phyloP scores from a whole-genome alignment of 2,329 filamentous ascomycete species.

The Purpureocillium takamizusanense region DNA sequence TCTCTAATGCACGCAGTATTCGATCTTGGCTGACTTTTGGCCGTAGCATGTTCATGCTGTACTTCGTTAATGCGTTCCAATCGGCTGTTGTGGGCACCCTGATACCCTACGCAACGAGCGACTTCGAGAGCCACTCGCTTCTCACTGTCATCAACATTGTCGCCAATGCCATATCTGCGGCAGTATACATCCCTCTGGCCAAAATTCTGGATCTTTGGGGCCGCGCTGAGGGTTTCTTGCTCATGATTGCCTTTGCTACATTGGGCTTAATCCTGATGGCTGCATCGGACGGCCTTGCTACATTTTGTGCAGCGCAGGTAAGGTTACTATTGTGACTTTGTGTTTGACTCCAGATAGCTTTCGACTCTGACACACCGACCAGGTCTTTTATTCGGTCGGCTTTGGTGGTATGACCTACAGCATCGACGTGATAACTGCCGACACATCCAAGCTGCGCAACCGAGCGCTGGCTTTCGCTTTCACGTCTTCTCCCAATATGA shows the following conservation, averaged over 20 bases:
- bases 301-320: conserved; percentile 42
- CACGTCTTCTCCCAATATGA: conserved; percentile 35
- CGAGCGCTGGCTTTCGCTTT: conserved; percentile 28
- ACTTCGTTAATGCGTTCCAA: conserved; percentile 41
- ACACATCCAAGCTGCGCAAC: conserved; percentile 38
- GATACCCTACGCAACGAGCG: conserved; percentile 37
- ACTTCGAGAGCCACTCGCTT: conserved; percentile 43
- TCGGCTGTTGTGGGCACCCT: conserved; percentile 30
- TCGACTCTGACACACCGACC: too few relatives aligned
- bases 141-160: conserved; percentile 45
- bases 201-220: conserved; percentile 57
- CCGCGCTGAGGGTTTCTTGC: conserved; percentile 48
- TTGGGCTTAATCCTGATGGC: conserved; percentile 52
- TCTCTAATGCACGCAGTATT: too few relatives aligned
- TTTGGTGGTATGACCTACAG: conserved; percentile 50
- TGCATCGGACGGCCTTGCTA: conserved; percentile 31
- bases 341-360: too few relatives aligned
- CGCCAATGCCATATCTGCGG: conserved; percentile 42
- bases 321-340: too few relatives aligned
- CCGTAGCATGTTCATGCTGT: conserved; percentile 34
- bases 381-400: conserved; percentile 55
- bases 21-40: conserved; percentile 4
- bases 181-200: conserved; percentile 52
- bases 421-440: conserved; percentile 57
- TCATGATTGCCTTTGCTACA: conserved; percentile 40